A percentile compares a stretch with the other conserved stretches of the same genome.
phyloP scores from a whole-genome alignment of 768 basidiomycete species.

The Boletus rufocinnamomeus region DNA sequence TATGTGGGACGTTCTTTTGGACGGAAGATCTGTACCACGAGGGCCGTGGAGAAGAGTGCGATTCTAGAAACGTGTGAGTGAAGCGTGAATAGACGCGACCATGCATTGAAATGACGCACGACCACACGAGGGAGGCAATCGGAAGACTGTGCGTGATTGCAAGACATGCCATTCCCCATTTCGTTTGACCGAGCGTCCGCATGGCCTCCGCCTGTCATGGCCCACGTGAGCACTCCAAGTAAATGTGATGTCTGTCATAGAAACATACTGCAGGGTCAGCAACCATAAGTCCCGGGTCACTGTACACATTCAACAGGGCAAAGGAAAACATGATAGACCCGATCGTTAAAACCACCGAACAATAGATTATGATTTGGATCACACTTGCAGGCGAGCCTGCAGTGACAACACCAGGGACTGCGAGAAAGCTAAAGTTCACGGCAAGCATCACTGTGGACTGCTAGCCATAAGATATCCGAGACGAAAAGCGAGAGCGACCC shows the following conservation, averaged over 20 bases:
- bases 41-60: slow-evolving; percentile 10
- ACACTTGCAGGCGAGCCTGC: background rate
- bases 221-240: background rate
- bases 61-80: slow-evolving; percentile 7
- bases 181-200: slow-evolving; percentile 2
- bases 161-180: slow-evolving; percentile 13
- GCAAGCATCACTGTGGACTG: slow-evolving; percentile 24
- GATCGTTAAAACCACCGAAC: slow-evolving; percentile 13
- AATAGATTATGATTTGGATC: slow-evolving; percentile 15
- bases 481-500: background rate
- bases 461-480: background rate
- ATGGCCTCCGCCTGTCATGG: slow-evolving; percentile 5
- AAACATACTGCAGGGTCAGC: slow-evolving; percentile 12
- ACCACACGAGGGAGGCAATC: slow-evolving; percentile 18
- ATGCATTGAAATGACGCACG: slow-evolving; percentile 7
- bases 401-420: slow-evolving; percentile 10
- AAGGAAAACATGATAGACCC: slow-evolving; percentile 22
- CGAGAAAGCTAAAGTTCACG: slow-evolving; percentile 18
- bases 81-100: background rate
- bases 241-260: no score
- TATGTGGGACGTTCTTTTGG: background rate
- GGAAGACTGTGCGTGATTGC: slow-evolving; percentile 22
- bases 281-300: slow-evolving; percentile 4
- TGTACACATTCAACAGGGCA: slow-evolving; percentile 15
- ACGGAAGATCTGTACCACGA: slow-evolving; percentile 12